A percentile compares a stretch with the other conserved stretches of the same genome.
These are phyloP conservation scores for Tetrahymena elliotti DNA, from an alignment of 73 alveolate genomes.

Conservation along the genomic window DNA sequence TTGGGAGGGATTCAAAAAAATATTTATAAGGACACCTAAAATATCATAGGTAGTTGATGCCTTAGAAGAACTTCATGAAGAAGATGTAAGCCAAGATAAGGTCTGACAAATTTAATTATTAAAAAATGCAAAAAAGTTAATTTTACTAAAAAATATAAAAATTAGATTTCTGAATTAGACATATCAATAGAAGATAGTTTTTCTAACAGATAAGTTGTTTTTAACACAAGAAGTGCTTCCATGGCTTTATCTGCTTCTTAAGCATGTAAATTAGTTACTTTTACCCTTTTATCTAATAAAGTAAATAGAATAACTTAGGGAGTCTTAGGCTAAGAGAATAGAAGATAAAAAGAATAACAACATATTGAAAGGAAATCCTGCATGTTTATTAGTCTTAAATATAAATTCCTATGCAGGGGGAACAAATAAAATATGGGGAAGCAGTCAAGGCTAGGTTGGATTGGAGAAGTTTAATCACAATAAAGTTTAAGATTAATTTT, in stretches of 20 bases:
- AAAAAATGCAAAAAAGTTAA: neutral
- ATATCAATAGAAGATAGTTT: neutral
- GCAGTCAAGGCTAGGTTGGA: constrained; percentile 44
- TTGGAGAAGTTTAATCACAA: constrained; percentile 32
- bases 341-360: neutral
- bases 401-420: constrained; percentile 84
- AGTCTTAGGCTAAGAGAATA: neutral
- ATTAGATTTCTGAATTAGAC: constrained; percentile 16
- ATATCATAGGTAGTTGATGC: constrained; percentile 23
- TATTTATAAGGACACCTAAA: constrained; percentile 22
- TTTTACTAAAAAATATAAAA: neutral
- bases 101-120: neutral
- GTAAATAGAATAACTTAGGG: neutral
- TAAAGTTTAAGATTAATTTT: constrained; percentile 3
- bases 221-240: neutral
- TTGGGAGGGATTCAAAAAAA: constrained; percentile 86
- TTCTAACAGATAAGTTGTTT: neutral
- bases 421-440: constrained; percentile 67
- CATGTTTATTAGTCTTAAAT: constrained; percentile 67
- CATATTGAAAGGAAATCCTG: constrained; percentile 74
- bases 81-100: constrained; percentile 6
- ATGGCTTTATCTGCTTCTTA: neutral
- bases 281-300: neutral
- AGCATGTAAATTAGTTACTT: neutral
- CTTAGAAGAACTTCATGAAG: constrained; percentile 31